Evolutionary conservation across 2,329 filamentous ascomycete species (phyloP).

Genomic region (Orbilia blumenaviensis): DNA sequence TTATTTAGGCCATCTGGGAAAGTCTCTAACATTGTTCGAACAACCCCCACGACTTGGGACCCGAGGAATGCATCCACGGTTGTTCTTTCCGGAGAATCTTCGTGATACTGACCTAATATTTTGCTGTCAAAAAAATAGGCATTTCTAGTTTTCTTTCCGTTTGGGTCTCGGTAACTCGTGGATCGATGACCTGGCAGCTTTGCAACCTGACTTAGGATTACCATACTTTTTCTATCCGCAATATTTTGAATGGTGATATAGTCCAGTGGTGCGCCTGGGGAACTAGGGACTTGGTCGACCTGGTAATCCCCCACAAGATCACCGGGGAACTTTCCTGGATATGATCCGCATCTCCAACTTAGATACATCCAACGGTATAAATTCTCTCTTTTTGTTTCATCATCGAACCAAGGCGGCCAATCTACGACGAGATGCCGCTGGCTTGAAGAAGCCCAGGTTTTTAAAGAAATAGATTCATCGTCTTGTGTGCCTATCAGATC

Average conservation of each 20-base stretch:
- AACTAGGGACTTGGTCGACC: neutral
- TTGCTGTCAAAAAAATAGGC: conserved; percentile 15
- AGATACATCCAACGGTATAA: neutral
- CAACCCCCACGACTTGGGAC: neutral
- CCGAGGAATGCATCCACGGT: conserved; percentile 2
- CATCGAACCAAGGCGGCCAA: neutral
- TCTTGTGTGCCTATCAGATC: neutral
- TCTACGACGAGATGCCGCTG: neutral
- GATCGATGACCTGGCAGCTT: neutral
- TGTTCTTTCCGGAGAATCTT: neutral
- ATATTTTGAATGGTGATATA: conserved; percentile 1
- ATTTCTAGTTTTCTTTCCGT: neutral
- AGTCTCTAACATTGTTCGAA: neutral
- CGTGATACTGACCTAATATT: neutral
- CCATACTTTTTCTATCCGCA: neutral
- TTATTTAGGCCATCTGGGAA: neutral
- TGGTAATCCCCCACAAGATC: neutral
- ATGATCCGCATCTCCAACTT: neutral
- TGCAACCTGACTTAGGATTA: neutral
- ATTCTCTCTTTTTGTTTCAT: neutral
- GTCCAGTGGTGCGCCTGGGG: neutral
- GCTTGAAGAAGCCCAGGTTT: neutral
- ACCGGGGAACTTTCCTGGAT: too few relatives aligned
- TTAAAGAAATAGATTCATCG: neutral
- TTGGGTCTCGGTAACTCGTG: neutral